Evolutionary conservation across 192 early-diverging fungal species (phyloP).

Genomic region (Podila epicladia): DNA sequence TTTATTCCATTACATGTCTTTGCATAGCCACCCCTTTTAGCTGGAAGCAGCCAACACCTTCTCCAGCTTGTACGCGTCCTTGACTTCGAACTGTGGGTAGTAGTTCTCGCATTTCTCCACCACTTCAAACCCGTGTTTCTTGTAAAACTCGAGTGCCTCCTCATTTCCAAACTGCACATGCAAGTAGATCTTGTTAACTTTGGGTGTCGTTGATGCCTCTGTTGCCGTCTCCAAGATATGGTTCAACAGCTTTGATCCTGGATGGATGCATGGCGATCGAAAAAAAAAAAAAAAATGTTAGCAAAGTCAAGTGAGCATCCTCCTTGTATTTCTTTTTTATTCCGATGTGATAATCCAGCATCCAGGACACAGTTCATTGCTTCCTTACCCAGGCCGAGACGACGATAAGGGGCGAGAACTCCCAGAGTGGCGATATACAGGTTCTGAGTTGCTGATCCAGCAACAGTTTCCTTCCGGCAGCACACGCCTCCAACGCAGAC

Average conservation of each 20-base stretch:
- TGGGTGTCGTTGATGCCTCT: slow-evolving; percentile 43
- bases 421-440: slow-evolving; percentile 92
- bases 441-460: slow-evolving; percentile 45
- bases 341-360: neutral
- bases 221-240: slow-evolving; percentile 66
- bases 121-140: slow-evolving; percentile 77
- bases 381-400: slow-evolving; percentile 78
- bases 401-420: slow-evolving; percentile 84
- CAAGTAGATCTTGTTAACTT: slow-evolving; percentile 70
- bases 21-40: neutral
- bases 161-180: slow-evolving; percentile 90
- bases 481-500: slow-evolving; percentile 85
- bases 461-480: slow-evolving; percentile 76
- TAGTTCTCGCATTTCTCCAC: slow-evolving; percentile 70
- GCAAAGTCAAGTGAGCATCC: neutral
- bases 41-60: slow-evolving; percentile 37
- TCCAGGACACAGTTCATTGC: neutral
- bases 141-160: slow-evolving; percentile 86
- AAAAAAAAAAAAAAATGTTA: neutral
- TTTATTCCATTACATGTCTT: too few relatives aligned
- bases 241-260: slow-evolving; percentile 66
- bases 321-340: neutral
- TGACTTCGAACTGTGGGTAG: slow-evolving; percentile 86
- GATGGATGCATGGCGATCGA: too few relatives aligned
- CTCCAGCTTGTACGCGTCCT: slow-evolving; percentile 78